These are phyloP conservation scores for Acanthamoeba castellanii DNA, from an alignment of 208 protist species.

Conservation along the genomic window DNA sequence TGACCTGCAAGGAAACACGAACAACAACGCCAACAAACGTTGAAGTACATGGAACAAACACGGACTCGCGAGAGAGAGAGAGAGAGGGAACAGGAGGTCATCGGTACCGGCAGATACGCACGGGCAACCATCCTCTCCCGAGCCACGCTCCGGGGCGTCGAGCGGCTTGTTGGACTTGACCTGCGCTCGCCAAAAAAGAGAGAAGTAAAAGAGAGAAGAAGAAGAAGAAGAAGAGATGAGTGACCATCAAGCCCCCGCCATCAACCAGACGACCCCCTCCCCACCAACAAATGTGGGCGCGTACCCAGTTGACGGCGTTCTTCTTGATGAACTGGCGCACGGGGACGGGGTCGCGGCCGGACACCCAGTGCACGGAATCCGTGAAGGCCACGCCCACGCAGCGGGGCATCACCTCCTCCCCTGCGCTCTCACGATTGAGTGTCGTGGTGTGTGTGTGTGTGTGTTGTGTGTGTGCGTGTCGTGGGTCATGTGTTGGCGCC, in stretches of 20 bases:
- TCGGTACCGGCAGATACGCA: slow-evolving; percentile 14
- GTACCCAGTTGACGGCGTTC: slow-evolving; percentile 48
- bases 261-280: too few species aligned
- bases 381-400: slow-evolving; percentile 71
- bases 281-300: neutral
- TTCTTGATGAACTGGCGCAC: slow-evolving; percentile 54
- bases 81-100: neutral
- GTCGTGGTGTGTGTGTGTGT: neutral
- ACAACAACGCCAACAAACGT: neutral
- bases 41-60: too few species aligned
- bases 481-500: neutral
- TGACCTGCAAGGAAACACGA: neutral
- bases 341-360: neutral
- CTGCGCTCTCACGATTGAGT: neutral
- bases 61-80: neutral
- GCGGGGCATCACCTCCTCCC: slow-evolving; percentile 16
- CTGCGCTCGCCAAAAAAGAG: neutral
- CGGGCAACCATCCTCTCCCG: slow-evolving; percentile 32
- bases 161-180: slow-evolving; percentile 53
- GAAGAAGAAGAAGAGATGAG: too few species aligned
- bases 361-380: slow-evolving; percentile 76
- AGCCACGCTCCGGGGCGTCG: neutral
- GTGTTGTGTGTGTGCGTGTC: neutral
- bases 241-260: too few species aligned
- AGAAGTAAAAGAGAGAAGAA: neutral